Conservation (phyloP, 2,329 filamentous ascomycete genomes). For the Penicillium sp. region DNA sequence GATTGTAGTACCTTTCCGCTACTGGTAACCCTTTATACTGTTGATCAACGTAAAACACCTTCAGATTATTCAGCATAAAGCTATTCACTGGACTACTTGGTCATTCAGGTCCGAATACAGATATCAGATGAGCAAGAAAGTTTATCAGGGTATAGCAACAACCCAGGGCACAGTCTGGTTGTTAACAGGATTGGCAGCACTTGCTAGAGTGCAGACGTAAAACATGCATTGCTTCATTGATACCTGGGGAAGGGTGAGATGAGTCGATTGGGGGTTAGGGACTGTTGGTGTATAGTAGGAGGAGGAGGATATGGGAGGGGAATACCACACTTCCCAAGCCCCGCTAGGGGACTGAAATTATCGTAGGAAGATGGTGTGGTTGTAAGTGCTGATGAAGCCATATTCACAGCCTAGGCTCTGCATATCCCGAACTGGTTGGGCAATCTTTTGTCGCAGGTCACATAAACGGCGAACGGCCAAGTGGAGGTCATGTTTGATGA, state of each 20-base stretch:
- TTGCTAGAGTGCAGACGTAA: background rate
- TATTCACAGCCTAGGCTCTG: background rate
- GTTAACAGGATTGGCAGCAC: too few relatives aligned
- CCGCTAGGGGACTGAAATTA: background rate
- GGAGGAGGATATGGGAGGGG: background rate
- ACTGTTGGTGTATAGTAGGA: background rate
- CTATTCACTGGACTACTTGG: too few relatives aligned
- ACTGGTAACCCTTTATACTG: background rate
- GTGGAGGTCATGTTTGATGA: background rate
- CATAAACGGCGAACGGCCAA: rapidly evolving
- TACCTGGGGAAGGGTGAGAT: background rate
- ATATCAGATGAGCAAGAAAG: too few relatives aligned
- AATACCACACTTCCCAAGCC: background rate
- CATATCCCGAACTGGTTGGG: background rate
- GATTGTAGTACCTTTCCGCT: background rate
- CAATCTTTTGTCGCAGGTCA: background rate
- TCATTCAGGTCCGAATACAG: too few relatives aligned
- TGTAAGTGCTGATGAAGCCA: background rate
- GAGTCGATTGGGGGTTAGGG: background rate
- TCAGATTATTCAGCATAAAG: background rate
- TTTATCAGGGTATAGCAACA: too few relatives aligned
- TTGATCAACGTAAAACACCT: background rate
- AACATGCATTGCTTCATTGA: background rate
- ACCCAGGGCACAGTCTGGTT: too few relatives aligned
- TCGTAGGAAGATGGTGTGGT: background rate